These are phyloP conservation scores for Paramyrothecium roridum DNA, from an alignment of 2,329 filamentous ascomycete species.

Conservation along the genomic window DNA sequence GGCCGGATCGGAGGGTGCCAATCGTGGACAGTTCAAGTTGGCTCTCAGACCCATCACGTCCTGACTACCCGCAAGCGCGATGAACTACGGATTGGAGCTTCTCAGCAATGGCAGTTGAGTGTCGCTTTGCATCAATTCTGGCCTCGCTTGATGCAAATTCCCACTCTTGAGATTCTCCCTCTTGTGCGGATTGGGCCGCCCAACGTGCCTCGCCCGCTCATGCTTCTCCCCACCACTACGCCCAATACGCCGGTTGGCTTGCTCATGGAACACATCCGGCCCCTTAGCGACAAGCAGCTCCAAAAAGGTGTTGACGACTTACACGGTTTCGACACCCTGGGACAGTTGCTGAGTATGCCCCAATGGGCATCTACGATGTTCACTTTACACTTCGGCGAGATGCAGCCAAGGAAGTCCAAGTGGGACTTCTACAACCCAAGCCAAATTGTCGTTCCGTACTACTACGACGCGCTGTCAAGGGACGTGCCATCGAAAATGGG, in stretches of 20 bases:
- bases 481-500: conserved; percentile 2
- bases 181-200: not conserved
- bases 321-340: too few species aligned
- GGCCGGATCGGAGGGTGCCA: not conserved
- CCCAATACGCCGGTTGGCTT: not conserved
- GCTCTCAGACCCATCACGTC: not conserved
- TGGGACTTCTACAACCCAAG: not conserved
- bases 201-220: not conserved
- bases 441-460: conserved; percentile 11
- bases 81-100: not conserved
- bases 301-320: too few species aligned
- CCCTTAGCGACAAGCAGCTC: not conserved
- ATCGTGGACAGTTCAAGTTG: not conserved
- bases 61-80: not conserved
- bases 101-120: not conserved
- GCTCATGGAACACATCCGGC: not conserved
- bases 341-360: too few species aligned
- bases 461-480: conserved; percentile 14
- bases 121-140: not conserved
- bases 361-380: conserved; percentile 2
- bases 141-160: not conserved
- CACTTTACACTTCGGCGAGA: conserved; percentile 5
- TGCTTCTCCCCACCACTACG: not conserved
- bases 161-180: too few species aligned
- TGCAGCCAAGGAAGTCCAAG: not conserved